Evolutionary conservation across 2,329 filamentous ascomycete species (phyloP), one percentile per base, ranked within the genome.

Genomic region (Penicillium olsonii): DNA sequence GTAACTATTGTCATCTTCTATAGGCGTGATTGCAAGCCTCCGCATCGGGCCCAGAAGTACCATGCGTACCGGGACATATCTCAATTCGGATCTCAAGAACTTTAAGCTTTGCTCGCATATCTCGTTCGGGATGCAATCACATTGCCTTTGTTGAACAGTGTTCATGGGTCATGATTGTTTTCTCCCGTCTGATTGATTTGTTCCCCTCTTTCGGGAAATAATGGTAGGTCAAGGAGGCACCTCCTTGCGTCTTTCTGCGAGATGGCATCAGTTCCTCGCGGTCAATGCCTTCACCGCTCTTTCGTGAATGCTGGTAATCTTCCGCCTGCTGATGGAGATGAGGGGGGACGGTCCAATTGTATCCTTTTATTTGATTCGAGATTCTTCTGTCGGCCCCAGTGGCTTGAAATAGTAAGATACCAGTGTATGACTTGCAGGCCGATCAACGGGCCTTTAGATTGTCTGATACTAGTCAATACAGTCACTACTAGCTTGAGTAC

Each of bases 241-340:
- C 57, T 58, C 57, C 55, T 56, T 48, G 54, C 56, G 34, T 51
- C 26, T 5, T n/a, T 56, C 49, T 55, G 57, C 52, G 43, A 41
- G 58, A 50, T 50, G 54, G 43, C 57, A 61, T 59, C 55, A 56
- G 48, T 35, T 42, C 12, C 37, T 44, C 33, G 34, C 20, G 26
- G 45, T 37, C 31, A 41, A 37, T 15, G 29, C 37, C 43, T 48
- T 54, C 59, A 61, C 59, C 59, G 59, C 59, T 61, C 39, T 48
- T 54, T 61, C 50, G 19, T 6, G 20, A 34, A 14, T 6, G 27
- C 37, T 18, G 48, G 22, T 35, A 29, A 33, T 11, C 29, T 12
- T 19, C 35, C 7, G 8, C 18, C 10, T 15, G 27, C 3, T 12
- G 17, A 42, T 37, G 40, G 17, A 42, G 31, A 45, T 31, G 37